Base-by-base conservation (phyloP, 305 asterid genomes). In the Fraxinus velutina region DNA sequence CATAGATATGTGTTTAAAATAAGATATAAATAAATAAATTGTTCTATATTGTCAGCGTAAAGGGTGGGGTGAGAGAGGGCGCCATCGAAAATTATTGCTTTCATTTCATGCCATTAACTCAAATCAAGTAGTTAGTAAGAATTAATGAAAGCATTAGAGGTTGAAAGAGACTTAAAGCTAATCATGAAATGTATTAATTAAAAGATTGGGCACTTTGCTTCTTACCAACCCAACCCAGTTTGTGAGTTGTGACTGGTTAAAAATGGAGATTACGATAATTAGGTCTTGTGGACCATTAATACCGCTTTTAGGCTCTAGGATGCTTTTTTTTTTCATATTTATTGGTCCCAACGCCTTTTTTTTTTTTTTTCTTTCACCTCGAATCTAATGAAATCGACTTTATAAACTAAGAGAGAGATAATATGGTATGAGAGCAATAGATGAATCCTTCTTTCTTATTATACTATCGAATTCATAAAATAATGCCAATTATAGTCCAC, bases 181-280 rank as follows among this genome's bases (percentile, higher is more conserved):
- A 68, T 22, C 82, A 76, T 83, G 81, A 87, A 83, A 60, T 81
- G 66, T 81, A 66, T 80, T 79, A 60, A 82, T 64, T 15, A 74
- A 83, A 47, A 62, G 75, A 64, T 5, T 32, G 79, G 82, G 36
- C 68, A 33, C 8, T 77, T 77, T 86, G 89, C 75, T 86, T 86
- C 87, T 86, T 42, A 84, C 83, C 89, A 34, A 86, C 89, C 87
- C 81, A 77, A 84, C 89, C 89, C 82, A 76, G 29, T 60, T 60
- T 60, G 70, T 19, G 9, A 6, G 36, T 79, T 81, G 68, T 71
- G 72, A 57, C 72, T 21, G 13, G 12, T 6, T 60, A 19, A 60
- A 57, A 17, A 60, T 2, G 30, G 30, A 6, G 70, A 60, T 60
- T 19, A 6, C 12, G 30, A 60, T 19, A 60, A 60, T 60, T 21